Evolutionary conservation across 192 early-diverging fungal species (phyloP), one percentile per base, ranked within the genome.

Genomic region (Spizellomyces sp.): DNA sequence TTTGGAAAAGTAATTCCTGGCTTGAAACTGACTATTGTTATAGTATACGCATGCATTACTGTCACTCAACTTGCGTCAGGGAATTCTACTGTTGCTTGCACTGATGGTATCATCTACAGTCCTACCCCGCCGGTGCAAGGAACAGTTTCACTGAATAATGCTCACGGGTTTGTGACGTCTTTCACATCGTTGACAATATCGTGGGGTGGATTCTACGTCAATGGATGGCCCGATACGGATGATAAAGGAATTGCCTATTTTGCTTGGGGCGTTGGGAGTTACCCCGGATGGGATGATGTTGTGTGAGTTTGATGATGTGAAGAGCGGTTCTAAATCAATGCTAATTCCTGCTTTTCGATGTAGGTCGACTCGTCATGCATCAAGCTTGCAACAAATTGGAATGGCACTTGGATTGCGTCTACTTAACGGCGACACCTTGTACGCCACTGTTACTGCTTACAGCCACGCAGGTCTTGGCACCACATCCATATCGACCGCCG

Each of bases 211-310:
- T 63, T 63, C 15, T 43, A 43, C 1, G 44, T 43, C 19, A 22
- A 22, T 43, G 44, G 45, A 17, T 63, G 62, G 62, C 21, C 43
- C 15, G 5, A 63, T 5, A 8, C 36, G 36, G 62, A 44, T 17
- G 62, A 63, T 10, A 44, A 22, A 9, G 62, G 62, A 22, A 63
- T 63, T 44, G 44, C 36, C 43, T 22, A 63, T 17, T 63, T 43
- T 44, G 45, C 14, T 17, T 63, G 21, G 62, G 62, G 19, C 19
- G 9, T 63, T 17, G 62, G 62, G 8, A 43, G 36, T 19, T 63
- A 43, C 44, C n/a, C 43, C 43, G 62, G 62, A 5, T 22, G 36
- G 36, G 62, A 63, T n/a, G 62, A 63, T 63, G 50, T 54, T 12
- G 50, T 54, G 50, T 54, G 17, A 54, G 50, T 54, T 12, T 54